Conservation (phyloP, 306 rosid species). For the Corylus heterophylla region DNA sequence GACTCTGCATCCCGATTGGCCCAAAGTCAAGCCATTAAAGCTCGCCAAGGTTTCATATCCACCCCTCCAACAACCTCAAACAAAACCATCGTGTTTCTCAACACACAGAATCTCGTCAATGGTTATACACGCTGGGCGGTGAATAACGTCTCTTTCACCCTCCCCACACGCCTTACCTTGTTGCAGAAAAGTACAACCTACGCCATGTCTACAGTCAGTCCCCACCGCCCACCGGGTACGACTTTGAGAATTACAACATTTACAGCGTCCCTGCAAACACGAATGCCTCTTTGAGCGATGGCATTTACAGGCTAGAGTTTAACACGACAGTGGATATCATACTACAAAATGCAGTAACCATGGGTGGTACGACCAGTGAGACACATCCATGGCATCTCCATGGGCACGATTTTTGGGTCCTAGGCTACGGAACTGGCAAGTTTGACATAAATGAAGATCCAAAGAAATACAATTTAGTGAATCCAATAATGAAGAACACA, state of each 20-base stretch:
- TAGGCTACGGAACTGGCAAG: conserved; percentile 49
- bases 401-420: conserved; percentile 62
- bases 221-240: conserved; percentile 63
- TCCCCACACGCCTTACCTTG: conserved; percentile 82
- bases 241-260: conserved; percentile 54
- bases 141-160: conserved; percentile 69
- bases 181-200: conserved; percentile 52
- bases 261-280: conserved; percentile 25
- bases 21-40: conserved; percentile 70
- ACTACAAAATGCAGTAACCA: conserved; percentile 53
- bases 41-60: conserved; percentile 44
- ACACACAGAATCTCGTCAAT: conserved; percentile 63
- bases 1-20: conserved; percentile 36
- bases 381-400: conserved; percentile 74
- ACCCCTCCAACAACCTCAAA: conserved; percentile 64
- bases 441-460: conserved; percentile 49
- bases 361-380: conserved; percentile 42
- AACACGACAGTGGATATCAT: conserved; percentile 52
- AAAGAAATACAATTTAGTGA: conserved; percentile 56
- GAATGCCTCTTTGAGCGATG: conserved; percentile 54
- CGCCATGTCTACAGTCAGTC: conserved; percentile 44
- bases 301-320: conserved; percentile 43
- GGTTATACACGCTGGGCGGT: conserved; percentile 53
- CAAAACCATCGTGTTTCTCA: conserved; percentile 70
- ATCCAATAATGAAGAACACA: conserved; percentile 84